Evolutionary conservation across 2,329 filamentous ascomycete genomes (phyloP), one percentile per base, ranked within the genome.

Genomic region (Trichoderma harzianum): DNA sequence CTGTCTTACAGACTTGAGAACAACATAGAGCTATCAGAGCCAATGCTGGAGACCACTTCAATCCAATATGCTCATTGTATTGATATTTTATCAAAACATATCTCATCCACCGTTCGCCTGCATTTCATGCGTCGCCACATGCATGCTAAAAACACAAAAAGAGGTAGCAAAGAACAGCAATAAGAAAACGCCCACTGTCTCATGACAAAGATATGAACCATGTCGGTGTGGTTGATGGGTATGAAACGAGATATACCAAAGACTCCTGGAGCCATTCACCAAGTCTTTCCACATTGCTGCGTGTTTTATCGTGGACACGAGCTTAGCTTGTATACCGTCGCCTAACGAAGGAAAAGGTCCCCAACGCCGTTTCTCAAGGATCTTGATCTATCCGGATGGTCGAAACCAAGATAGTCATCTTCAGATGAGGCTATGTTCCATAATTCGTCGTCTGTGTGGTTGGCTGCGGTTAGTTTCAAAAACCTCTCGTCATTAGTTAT

Each of bases 361-460:
- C 87, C 87, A 74, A 84, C 86, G 60, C 89, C 89, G 77, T 90
- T 91, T 72, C 89, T 85, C 74, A 87, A 76, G 24, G 85, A 81
- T 75, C 89, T 84, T 67, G 88, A 84, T 77, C 89, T 86, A 81
- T 92, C 90, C 61, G 87, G 82, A 75, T 92, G 90, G 78, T 92
- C 90, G 73, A 92, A 80, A 21, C 90, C 90, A 72, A 92, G 85
- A 74, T 85, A 84, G 74, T 91, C 89, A 73, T 92, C 90, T 30
- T 89, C 86, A 5, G 82, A 83, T 30, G 78, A 80, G 71, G 82
- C 84, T 75, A 85, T 78, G 69, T 85, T 86, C 83, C 82, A 90
- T 30, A 92, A 80, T 64, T 90, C 82, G 77, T 91, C 87, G 75
- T 90, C 89, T 92, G 10, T 24, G 63, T 67, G 78, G 80, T 21